Conservation (phyloP, 116 monocot species). For the Dioscorea cayenensis region DNA sequence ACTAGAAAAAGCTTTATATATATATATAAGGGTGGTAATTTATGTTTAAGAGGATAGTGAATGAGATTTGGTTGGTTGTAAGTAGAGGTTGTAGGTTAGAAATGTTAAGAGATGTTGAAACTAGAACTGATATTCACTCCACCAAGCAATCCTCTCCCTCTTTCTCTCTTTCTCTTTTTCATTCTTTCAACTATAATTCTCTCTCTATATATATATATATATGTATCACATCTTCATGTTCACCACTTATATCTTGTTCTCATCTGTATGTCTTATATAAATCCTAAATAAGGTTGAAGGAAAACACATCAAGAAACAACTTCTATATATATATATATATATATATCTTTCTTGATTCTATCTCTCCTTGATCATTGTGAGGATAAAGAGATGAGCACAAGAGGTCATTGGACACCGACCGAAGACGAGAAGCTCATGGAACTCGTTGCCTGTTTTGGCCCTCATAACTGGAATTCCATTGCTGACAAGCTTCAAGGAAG, state of each 20-base stretch:
- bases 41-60: not conserved
- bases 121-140: conserved; percentile 24
- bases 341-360: not conserved
- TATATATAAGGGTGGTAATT: too few relatives aligned
- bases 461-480: conserved; percentile 68
- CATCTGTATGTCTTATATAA: not conserved
- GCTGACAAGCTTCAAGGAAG: conserved; percentile 58
- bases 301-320: not conserved
- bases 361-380: not conserved
- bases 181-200: not conserved
- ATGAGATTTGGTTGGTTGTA: conserved; percentile 25
- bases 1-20: too few relatives aligned
- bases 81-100: conserved; percentile 45
- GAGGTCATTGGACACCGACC: conserved; percentile 61
- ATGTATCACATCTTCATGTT: not conserved
- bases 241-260: not conserved
- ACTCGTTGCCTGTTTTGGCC: conserved; percentile 37
- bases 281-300: not conserved
- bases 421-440: conserved; percentile 68
- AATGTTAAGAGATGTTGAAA: conserved; percentile 43
- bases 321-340: not conserved
- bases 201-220: not conserved
- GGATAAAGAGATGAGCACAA: conserved; percentile 26
- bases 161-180: not conserved
- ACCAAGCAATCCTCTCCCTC: conserved; percentile 20